Percentiles rank a stretch among this genome's conserved stretches.
phyloP scores from a whole-genome alignment of 2,329 filamentous ascomycete genomes.

The Aureobasidium sp. region DNA sequence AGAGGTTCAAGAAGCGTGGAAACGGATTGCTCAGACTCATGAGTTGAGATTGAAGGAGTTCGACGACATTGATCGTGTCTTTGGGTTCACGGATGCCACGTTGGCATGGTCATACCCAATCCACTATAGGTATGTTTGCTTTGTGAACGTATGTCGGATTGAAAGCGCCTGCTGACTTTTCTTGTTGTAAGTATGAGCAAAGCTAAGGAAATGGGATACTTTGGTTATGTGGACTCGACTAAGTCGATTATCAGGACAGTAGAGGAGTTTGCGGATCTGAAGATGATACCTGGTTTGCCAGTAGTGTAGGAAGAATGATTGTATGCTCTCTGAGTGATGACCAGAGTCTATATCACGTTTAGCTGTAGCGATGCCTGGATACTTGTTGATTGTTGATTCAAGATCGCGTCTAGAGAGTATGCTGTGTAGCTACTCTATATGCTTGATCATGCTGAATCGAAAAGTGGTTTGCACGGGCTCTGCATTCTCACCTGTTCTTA shows the following conservation, averaged over 20 bases:
- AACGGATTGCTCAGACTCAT: conserved; percentile 39
- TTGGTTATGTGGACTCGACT: conserved; percentile 40
- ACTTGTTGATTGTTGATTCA: no score
- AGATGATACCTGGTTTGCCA: conserved; percentile 37
- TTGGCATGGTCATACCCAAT: not conserved
- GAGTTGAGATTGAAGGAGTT: conserved; percentile 27
- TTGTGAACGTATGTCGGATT: no score
- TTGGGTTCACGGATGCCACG: not conserved
- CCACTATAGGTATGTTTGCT: not conserved
- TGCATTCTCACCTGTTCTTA: no score
- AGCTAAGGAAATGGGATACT: conserved; percentile 40
- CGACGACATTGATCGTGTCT: not conserved
- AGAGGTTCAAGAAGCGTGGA: conserved; percentile 43
- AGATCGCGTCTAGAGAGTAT: no score
- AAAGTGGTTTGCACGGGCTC: no score
- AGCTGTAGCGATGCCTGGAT: no score
- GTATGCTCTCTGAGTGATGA: no score
- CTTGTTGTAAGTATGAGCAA: conserved; percentile 37
- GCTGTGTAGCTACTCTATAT: no score
- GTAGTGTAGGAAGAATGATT: no score
- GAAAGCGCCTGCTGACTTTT: conserved; percentile 24
- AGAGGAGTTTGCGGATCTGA: conserved; percentile 35
- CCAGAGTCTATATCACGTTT: no score
- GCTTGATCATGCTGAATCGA: no score
- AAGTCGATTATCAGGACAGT: conserved; percentile 39